Evolutionary conservation across 345 rosid species (phyloP).

Genomic region (Camelina laxa): DNA sequence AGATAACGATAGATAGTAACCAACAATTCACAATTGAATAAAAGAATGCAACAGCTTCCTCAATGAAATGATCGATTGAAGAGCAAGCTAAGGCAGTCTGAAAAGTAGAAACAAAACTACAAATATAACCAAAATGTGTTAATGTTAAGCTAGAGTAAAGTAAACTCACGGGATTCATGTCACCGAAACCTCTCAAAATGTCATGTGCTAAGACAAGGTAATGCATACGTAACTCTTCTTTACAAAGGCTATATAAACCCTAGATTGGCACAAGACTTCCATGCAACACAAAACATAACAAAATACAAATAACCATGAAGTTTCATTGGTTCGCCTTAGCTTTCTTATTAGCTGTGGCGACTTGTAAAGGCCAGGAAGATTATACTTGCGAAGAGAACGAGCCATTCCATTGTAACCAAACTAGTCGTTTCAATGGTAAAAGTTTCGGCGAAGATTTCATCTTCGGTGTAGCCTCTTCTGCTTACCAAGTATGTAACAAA

Average conservation of each 20-base stretch:
- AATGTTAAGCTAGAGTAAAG: background rate
- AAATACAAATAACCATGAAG: slow-evolving; percentile 22
- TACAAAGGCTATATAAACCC: slow-evolving; percentile 41
- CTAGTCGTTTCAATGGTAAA: slow-evolving; percentile 12
- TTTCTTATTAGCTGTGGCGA: slow-evolving; percentile 24
- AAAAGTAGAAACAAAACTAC: background rate
- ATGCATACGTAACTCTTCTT: slow-evolving; percentile 11
- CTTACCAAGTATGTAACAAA: slow-evolving; percentile 37
- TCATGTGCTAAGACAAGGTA: background rate
- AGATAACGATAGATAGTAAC: background rate
- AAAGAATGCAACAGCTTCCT: background rate
- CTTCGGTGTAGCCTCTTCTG: slow-evolving; percentile 42
- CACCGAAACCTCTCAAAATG: slow-evolving; percentile 24
- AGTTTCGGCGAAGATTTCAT: slow-evolving; percentile 16
- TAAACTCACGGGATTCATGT: slow-evolving; percentile 30
- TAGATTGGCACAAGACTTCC: slow-evolving; percentile 7
- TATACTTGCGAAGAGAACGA: slow-evolving; percentile 13
- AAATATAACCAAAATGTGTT: background rate
- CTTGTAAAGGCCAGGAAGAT: slow-evolving; percentile 15
- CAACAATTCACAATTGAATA: background rate
- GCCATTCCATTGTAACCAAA: slow-evolving; percentile 27
- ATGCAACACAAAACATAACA: slow-evolving; percentile 26
- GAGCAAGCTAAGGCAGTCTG: background rate
- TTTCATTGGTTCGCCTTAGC: slow-evolving; percentile 10
- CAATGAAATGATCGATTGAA: background rate